These are phyloP conservation scores for Fragilaria radians DNA, from an alignment of 108 stramenopile genomes.

Conservation along the genomic window DNA sequence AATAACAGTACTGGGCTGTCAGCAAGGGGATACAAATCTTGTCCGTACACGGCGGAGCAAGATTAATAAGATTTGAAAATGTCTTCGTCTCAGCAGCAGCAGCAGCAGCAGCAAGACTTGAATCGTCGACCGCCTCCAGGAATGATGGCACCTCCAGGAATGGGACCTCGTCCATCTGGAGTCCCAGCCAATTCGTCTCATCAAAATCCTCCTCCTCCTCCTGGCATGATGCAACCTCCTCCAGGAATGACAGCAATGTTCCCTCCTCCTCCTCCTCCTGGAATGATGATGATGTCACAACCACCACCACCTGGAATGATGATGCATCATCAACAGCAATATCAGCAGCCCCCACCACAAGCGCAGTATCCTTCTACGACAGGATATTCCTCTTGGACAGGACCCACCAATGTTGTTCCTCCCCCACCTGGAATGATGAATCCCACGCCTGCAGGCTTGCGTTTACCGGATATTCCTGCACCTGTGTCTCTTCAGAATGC, in stretches of 20 bases:
- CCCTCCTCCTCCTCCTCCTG: constrained; percentile 17
- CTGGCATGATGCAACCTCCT: not conserved
- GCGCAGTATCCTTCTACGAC: constrained; percentile 7
- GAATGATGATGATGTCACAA: constrained; percentile 29
- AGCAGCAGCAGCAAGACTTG: no score
- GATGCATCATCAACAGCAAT: constrained; percentile 7
- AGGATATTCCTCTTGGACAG: constrained; percentile 4
- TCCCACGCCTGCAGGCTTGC: not conserved
- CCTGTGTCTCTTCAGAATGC: constrained; percentile 10
- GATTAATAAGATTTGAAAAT: no score
- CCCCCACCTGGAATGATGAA: constrained; percentile 39
- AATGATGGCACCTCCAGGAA: constrained; percentile 37
- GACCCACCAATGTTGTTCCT: constrained; percentile 31
- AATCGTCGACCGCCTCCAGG: constrained; percentile 40
- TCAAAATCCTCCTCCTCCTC: not conserved
- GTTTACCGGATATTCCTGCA: not conserved
- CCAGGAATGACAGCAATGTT: constrained; percentile 1
- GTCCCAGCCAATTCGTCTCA: constrained; percentile 28
- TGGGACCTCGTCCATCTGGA: constrained; percentile 57
- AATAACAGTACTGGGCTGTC: no score
- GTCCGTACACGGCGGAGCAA: no score
- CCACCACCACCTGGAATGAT: constrained; percentile 41
- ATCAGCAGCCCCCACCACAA: constrained; percentile 2
- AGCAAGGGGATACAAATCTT: no score
- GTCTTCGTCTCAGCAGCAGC: no score